These are phyloP conservation scores for Turritis glabra DNA, from an alignment of 345 rosid genomes.

Conservation along the genomic window DNA sequence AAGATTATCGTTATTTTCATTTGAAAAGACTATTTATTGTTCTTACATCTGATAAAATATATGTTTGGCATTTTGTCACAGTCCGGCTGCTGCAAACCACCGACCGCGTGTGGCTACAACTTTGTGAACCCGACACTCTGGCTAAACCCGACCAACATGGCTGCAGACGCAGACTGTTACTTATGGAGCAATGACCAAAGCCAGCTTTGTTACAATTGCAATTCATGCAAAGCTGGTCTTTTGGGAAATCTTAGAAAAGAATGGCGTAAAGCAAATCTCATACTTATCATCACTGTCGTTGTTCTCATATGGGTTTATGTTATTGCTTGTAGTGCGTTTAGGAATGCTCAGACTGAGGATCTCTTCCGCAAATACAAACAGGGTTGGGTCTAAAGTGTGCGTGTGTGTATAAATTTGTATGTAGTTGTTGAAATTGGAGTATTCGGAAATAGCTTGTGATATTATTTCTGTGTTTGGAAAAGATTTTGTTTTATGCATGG, in stretches of 20 bases:
- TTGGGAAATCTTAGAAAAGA: conserved; percentile 77
- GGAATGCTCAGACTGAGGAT: conserved; percentile 82
- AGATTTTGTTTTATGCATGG: neutral
- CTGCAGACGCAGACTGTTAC: conserved; percentile 76
- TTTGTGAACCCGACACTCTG: conserved; percentile 79
- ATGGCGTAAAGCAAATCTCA: conserved; percentile 81
- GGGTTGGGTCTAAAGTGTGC: conserved; percentile 50
- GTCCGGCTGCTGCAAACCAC: conserved; percentile 98
- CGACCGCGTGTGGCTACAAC: conserved; percentile 74
- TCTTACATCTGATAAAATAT: neutral
- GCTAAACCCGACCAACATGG: conserved; percentile 72
- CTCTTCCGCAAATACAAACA: conserved; percentile 70
- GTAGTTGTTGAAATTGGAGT: conserved; percentile 14
- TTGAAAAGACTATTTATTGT: neutral
- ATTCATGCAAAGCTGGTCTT: conserved; percentile 86
- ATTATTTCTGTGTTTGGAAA: neutral
- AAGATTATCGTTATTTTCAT: neutral
- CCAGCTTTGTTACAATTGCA: conserved; percentile 84
- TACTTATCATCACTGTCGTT: conserved; percentile 72
- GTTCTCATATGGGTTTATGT: conserved; percentile 79
- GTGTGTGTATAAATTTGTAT: neutral
- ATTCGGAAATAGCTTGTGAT: conserved; percentile 14
- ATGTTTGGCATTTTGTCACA: conserved; percentile 25
- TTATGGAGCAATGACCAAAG: conserved; percentile 82
- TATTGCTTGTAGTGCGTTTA: conserved; percentile 83